phyloP scores from a whole-genome alignment of 1,139 yeast species.

The Geotrichum phurueaensis region DNA sequence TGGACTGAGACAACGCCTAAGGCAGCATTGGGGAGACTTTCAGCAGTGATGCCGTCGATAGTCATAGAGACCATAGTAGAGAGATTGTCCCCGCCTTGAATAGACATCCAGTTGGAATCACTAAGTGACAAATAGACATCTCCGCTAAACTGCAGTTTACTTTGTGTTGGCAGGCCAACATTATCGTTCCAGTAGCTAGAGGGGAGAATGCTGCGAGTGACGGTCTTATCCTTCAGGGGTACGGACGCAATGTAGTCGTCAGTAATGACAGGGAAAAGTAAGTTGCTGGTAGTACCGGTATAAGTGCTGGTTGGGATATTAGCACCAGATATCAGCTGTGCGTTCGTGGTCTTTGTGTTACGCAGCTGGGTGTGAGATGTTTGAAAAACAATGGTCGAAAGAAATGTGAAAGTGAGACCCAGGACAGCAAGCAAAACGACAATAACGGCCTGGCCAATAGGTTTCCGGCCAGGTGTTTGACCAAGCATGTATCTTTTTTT shows the following conservation, averaged over 20 bases:
- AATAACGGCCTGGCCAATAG: slow-evolving; percentile 1
- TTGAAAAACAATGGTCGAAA: slow-evolving; percentile 16
- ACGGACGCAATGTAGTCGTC: slow-evolving; percentile 9
- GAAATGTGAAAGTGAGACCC: slow-evolving; percentile 10
- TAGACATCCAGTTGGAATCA: slow-evolving; percentile 16
- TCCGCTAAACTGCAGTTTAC: slow-evolving; percentile 11
- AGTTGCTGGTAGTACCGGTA: background rate
- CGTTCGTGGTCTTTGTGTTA: background rate
- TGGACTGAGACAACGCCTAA: slow-evolving; percentile 13
- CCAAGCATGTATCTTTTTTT: slow-evolving; percentile 14
- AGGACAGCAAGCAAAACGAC: background rate
- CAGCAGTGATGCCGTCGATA: slow-evolving; percentile 14
- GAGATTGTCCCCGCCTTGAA: slow-evolving; percentile 5
- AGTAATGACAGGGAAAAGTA: slow-evolving; percentile 7
- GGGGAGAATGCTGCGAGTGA: background rate
- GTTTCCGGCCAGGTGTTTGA: slow-evolving; percentile 9
- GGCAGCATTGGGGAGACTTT: slow-evolving; percentile 5
- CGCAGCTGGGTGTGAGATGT: slow-evolving; percentile 10
- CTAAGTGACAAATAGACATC: slow-evolving; percentile 8
- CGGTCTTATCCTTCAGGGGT: background rate
- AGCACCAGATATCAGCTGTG: background rate
- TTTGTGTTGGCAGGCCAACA: background rate
- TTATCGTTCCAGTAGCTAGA: slow-evolving; percentile 1
- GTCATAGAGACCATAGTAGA: slow-evolving; percentile 9
- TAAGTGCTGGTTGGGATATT: background rate